These are phyloP conservation scores for Colletotrichum tabaci DNA, from an alignment of 2,329 filamentous ascomycete species.

Conservation along the genomic window DNA sequence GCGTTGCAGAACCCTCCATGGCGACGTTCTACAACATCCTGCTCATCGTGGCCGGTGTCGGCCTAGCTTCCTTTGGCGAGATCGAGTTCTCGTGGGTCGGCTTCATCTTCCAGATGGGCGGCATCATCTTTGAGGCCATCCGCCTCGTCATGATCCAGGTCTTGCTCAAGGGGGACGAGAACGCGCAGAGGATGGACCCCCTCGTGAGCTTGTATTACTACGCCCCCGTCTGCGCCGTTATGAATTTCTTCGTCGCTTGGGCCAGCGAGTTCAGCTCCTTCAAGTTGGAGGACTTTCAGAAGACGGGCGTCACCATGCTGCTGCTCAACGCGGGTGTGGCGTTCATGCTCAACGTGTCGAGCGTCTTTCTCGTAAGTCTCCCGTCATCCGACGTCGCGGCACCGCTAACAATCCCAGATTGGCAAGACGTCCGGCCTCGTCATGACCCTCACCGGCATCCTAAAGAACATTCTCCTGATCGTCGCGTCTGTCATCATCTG, in stretches of 20 bases:
- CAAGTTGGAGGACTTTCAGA: constrained; percentile 75
- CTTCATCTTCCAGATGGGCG: constrained; percentile 79
- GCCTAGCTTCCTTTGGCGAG: constrained; percentile 72
- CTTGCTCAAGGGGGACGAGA: constrained; percentile 80
- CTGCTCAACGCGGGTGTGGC: constrained; percentile 83
- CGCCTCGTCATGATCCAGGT: constrained; percentile 90
- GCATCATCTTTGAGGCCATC: constrained; percentile 85
- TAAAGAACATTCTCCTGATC: constrained; percentile 91
- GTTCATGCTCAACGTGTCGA: constrained; percentile 85
- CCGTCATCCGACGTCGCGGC: too few relatives aligned
- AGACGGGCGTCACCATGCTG: constrained; percentile 76
- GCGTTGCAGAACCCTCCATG: constrained; percentile 63
- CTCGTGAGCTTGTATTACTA: constrained; percentile 93
- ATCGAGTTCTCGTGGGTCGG: constrained; percentile 78
- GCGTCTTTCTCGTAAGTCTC: constrained; percentile 83
- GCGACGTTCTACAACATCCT: constrained; percentile 63
- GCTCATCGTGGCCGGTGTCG: constrained; percentile 68
- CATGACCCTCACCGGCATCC: constrained; percentile 87
- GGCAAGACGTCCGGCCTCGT: constrained; percentile 90
- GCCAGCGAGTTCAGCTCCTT: constrained; percentile 79
- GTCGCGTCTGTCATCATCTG: constrained; percentile 83
- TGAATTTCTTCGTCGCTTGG: constrained; percentile 81
- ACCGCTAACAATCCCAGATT: constrained; percentile 71
- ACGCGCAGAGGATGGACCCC: constrained; percentile 83
- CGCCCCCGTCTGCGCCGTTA: constrained; percentile 85